A percentile compares a stretch with the other conserved stretches of the same genome.
phyloP scores from a whole-genome alignment of 2,329 filamentous ascomycete species.

The Hypoxylon sp. region DNA sequence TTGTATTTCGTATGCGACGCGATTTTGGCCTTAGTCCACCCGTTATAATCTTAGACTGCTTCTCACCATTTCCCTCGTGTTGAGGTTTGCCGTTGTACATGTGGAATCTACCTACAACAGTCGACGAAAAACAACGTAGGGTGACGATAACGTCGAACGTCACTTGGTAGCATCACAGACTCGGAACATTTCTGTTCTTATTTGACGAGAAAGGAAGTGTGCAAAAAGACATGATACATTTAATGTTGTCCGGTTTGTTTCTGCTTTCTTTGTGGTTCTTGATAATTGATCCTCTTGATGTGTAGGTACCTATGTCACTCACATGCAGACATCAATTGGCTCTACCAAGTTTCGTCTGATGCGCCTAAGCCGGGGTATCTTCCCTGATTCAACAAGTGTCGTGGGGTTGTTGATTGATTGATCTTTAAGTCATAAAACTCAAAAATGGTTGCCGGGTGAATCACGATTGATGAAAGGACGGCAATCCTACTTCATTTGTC shows the following conservation, averaged over 20 bases:
- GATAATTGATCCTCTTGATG: constrained; percentile 8
- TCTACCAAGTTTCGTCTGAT: constrained; percentile 26
- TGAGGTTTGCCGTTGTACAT: too few species aligned
- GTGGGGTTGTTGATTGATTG: constrained; percentile 3
- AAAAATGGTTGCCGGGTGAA: constrained; percentile 36
- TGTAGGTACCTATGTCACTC: too few species aligned
- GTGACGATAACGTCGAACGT: constrained; percentile 18
- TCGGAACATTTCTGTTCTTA: constrained; percentile 28
- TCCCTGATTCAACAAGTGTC: constrained; percentile 18
- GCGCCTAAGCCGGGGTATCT: constrained; percentile 18
- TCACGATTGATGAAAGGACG: constrained; percentile 26
- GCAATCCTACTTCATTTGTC: constrained; percentile 27
- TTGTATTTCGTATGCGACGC: too few species aligned
- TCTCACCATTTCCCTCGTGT: too few species aligned
- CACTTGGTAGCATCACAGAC: constrained; percentile 20
- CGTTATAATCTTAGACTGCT: too few species aligned
- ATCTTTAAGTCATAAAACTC: constrained; percentile 19
- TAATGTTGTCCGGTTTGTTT: constrained; percentile 17
- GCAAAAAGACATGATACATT: constrained; percentile 13
- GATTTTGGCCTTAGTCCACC: too few species aligned
- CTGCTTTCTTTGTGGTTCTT: constrained; percentile 6
- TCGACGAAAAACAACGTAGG: too few species aligned
- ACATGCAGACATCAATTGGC: too few species aligned
- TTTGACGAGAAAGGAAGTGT: constrained; percentile 28
- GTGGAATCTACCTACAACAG: too few species aligned